These are phyloP conservation scores for Ampelocalamus luodianensis DNA, from an alignment of 176 grass and related monocot genomes.

Conservation along the genomic window DNA sequence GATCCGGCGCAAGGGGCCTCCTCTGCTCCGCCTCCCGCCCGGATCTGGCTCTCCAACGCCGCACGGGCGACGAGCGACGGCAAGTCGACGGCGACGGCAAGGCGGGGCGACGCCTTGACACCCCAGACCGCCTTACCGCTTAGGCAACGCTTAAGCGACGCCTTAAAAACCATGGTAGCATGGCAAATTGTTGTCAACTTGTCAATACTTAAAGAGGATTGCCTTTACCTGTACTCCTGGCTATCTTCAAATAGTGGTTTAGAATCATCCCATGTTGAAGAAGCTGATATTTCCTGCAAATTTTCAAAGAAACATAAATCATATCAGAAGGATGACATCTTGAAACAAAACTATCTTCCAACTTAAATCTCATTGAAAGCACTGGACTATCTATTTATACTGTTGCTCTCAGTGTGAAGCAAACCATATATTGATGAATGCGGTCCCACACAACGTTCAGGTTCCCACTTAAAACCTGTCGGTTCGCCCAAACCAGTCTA, in stretches of 20 bases:
- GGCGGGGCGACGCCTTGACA: no score
- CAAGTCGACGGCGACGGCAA: no score
- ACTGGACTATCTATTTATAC: background rate
- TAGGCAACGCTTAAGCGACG: no score
- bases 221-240: conserved; percentile 76
- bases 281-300: conserved; percentile 77
- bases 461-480: background rate
- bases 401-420: conserved; percentile 18
- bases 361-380: conserved; percentile 20
- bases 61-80: no score
- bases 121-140: no score
- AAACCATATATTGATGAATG: background rate
- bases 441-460: background rate
- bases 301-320: conserved; percentile 35
- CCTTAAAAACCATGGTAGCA: no score
- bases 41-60: no score
- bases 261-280: conserved; percentile 87
- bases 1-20: no score
- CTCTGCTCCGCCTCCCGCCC: no score
- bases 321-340: conserved; percentile 25
- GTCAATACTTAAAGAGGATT: conserved; percentile 45
- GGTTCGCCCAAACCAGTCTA: background rate
- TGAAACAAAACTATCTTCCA: conserved; percentile 21
- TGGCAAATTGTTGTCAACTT: background rate
- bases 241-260: conserved; percentile 73